Conservation (phyloP, 495 filamentous ascomycete species). For the Collariella sp. region DNA sequence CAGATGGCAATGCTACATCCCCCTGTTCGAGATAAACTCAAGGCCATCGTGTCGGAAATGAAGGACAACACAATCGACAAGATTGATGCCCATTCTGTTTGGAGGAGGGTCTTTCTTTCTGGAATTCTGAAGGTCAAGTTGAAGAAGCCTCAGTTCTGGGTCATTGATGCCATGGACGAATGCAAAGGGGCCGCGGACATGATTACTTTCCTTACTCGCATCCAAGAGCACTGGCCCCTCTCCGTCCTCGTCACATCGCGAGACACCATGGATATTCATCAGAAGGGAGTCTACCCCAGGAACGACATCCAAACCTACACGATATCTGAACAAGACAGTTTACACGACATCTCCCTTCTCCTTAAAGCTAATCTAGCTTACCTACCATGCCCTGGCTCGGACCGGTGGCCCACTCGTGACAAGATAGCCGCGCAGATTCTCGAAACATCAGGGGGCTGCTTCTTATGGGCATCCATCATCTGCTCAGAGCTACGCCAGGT, state of each 20-base stretch:
- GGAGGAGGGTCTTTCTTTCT: background rate
- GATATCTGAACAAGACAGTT: constrained; percentile 1
- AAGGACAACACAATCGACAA: background rate
- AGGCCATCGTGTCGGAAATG: background rate
- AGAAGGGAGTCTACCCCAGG: background rate
- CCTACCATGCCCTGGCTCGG: background rate
- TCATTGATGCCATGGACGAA: constrained; percentile 11
- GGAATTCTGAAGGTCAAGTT: constrained; percentile 1
- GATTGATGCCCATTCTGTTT: background rate
- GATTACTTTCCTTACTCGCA: constrained; percentile 3
- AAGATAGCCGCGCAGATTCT: constrained; percentile 1
- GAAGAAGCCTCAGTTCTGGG: constrained; percentile 2
- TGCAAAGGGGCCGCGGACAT: constrained; percentile 4
- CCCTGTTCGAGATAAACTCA: background rate
- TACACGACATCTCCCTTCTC: constrained; percentile 1
- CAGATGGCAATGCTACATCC: constrained; percentile 9
- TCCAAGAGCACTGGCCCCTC: constrained; percentile 13
- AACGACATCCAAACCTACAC: background rate
- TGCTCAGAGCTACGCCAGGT: background rate
- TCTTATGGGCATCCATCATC: constrained; percentile 5
- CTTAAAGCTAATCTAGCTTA: background rate
- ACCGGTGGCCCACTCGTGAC: background rate
- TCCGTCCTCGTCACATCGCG: constrained; percentile 12
- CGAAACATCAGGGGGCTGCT: background rate
- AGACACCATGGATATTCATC: background rate